Percentiles rank a stretch among this genome's conserved stretches.
phyloP scores from a whole-genome alignment of 768 basidiomycete species.

The Boletellus emodensis region DNA sequence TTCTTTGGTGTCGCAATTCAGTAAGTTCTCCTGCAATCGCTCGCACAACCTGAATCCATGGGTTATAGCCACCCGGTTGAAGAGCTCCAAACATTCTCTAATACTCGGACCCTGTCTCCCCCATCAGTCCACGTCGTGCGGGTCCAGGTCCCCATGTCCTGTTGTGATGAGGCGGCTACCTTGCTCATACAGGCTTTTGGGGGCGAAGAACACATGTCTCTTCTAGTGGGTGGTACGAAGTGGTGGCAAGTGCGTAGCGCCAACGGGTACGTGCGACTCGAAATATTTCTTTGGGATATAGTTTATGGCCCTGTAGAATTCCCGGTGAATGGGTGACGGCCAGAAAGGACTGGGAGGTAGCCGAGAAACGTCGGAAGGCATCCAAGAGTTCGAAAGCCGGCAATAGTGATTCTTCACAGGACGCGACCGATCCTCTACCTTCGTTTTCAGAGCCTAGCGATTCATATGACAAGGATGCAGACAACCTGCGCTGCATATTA shows the following conservation, averaged over 20 bases:
- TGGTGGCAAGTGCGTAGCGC: conserved; percentile 97
- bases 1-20: conserved; percentile 70
- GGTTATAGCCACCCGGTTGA: conserved; percentile 72
- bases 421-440: conserved; percentile 12
- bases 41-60: neutral
- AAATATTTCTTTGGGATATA: conserved; percentile 8
- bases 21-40: conserved; percentile 38
- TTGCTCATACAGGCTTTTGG: conserved; percentile 76
- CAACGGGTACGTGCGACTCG: conserved; percentile 52
- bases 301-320: conserved; percentile 44
- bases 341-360: conserved; percentile 77
- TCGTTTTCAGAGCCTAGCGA: conserved; percentile 29
- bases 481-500: conserved; percentile 79
- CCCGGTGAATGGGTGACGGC: conserved; percentile 86
- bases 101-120: conserved; percentile 78
- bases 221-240: conserved; percentile 81
- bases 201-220: conserved; percentile 69
- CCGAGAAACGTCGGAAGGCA: conserved; percentile 53
- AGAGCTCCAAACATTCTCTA: conserved; percentile 74
- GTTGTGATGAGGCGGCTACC: conserved; percentile 70
- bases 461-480: conserved; percentile 67
- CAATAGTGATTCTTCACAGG: conserved; percentile 6
- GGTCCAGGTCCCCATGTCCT: conserved; percentile 66
- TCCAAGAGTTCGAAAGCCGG: conserved; percentile 33
- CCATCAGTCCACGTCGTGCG: conserved; percentile 78